A percentile compares a stretch with the other conserved stretches of the same genome.
Evolutionary conservation across 148 eudicot species (phyloP).

Genomic region (Vaccinium vitisidaea): DNA sequence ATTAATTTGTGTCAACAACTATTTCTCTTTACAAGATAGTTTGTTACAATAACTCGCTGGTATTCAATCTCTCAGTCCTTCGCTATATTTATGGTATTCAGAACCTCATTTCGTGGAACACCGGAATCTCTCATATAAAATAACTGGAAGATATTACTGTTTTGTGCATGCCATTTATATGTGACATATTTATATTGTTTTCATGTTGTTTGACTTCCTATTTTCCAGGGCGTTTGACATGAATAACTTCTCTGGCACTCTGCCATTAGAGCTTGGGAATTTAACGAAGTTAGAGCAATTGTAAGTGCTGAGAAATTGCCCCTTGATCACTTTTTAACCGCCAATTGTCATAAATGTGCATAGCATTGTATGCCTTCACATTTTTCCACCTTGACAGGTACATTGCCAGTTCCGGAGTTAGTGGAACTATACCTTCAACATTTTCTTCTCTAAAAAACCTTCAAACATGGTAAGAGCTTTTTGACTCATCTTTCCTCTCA

Average conservation of each 20-base stretch:
- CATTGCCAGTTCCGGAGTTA: slow-evolving; percentile 64
- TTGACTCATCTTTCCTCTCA: slow-evolving; percentile 11
- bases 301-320: slow-evolving; percentile 39
- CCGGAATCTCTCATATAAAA: not conserved
- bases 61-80: not conserved
- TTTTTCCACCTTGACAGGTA: slow-evolving; percentile 42
- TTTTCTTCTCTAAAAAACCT: slow-evolving; percentile 55
- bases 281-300: slow-evolving; percentile 46
- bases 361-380: not conserved
- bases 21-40: not conserved
- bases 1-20: too few species aligned
- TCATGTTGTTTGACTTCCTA: not conserved
- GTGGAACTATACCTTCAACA: slow-evolving; percentile 66
- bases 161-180: not conserved
- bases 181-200: not conserved
- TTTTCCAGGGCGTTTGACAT: slow-evolving; percentile 53
- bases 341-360: not conserved
- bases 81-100: not conserved
- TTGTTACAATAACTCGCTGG: not conserved
- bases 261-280: slow-evolving; percentile 75
- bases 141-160: not conserved
- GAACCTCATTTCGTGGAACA: not conserved
- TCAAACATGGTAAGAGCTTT: slow-evolving; percentile 45
- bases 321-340: not conserved
- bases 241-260: slow-evolving; percentile 70